These are phyloP conservation scores for Ceratopteris richardii DNA, from an alignment of 75 land plant genomes.

Conservation along the genomic window DNA sequence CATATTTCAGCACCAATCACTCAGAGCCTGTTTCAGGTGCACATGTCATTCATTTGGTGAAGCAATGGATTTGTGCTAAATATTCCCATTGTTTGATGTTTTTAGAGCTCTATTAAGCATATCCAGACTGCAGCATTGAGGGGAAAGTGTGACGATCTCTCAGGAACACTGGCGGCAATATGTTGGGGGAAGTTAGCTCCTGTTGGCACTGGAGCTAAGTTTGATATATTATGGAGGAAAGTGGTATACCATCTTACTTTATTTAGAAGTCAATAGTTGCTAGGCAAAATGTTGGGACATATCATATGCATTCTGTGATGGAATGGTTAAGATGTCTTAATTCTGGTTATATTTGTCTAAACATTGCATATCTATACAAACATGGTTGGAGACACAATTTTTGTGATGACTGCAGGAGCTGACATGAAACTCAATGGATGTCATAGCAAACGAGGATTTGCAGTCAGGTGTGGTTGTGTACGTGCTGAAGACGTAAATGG, in stretches of 20 bases:
- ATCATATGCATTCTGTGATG: no score
- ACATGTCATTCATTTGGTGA: not conserved
- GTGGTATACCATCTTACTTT: not conserved
- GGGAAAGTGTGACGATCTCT: slow-evolving; percentile 48
- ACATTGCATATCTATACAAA: no score
- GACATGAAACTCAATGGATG: no score
- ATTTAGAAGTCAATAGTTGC: no score
- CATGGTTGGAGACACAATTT: no score
- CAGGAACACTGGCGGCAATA: slow-evolving; percentile 56
- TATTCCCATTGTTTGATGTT: not conserved
- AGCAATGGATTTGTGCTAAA: not conserved
- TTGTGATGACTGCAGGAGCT: no score
- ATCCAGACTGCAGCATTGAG: slow-evolving; percentile 62
- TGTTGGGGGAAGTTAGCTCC: slow-evolving; percentile 73
- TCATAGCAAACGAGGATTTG: no score
- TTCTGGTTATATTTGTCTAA: no score
- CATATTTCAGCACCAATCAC: slow-evolving; percentile 74
- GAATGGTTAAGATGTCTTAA: no score
- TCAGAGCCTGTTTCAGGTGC: slow-evolving; percentile 59
- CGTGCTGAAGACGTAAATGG: no score
- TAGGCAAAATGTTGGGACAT: no score
- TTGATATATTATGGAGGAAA: slow-evolving; percentile 54
- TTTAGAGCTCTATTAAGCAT: slow-evolving; percentile 60
- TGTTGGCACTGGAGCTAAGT: slow-evolving; percentile 70
- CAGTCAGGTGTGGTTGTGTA: no score